Base-by-base conservation (phyloP, 805 yeast genomes). In the Suhomyces emberorum region DNA sequence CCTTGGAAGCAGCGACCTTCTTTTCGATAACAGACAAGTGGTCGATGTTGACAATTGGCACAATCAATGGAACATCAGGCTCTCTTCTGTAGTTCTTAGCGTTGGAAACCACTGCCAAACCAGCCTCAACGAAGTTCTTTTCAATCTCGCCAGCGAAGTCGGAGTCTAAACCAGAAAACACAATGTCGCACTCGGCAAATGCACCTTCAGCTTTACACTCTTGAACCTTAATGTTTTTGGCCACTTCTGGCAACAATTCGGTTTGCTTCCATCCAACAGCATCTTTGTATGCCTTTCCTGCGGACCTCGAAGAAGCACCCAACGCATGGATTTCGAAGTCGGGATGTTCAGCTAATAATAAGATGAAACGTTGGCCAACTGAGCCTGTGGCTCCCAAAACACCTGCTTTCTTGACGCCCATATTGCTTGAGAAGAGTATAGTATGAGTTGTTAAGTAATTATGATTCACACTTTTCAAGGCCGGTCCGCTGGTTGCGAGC, bases 351-450 rank as follows among this genome's bases (percentile, higher is more conserved):
- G 88, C 76, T 45, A 93, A 71, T 32, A 93, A 70, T 32, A 91
- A 70, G 43, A 93, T 89, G 59, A 93, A 93, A 51, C 98, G 77
- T 65, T 93, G 98, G 39, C 98, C 98, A 25, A 93, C 98, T 28
- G 95, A 81, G 35, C 98, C 98, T 9, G 98, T 91, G 48, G 98
- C 98, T 34, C 98, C 98, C 43, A 91, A 72, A 50, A 93, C 97
- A 70, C 98, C 98, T 15, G 79, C 82, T 60, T 74, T 76, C 44
- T 59, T 71, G 27, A 55, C 24, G 17, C 17, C 35, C 37, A 37
- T 39, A 18, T 28, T 31, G 7, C n/a, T 19, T 10, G 24, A 9
- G 15, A 26, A 27, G 12, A 33, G 26, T 23, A 15, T 21, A 24
- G 23, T 14, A 11, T 32, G 17, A n/a, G n/a, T n/a, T n/a, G n/a